These are phyloP conservation scores for Fusarium drepaniforme DNA, from an alignment of 2,329 filamentous ascomycete species.

Conservation along the genomic window DNA sequence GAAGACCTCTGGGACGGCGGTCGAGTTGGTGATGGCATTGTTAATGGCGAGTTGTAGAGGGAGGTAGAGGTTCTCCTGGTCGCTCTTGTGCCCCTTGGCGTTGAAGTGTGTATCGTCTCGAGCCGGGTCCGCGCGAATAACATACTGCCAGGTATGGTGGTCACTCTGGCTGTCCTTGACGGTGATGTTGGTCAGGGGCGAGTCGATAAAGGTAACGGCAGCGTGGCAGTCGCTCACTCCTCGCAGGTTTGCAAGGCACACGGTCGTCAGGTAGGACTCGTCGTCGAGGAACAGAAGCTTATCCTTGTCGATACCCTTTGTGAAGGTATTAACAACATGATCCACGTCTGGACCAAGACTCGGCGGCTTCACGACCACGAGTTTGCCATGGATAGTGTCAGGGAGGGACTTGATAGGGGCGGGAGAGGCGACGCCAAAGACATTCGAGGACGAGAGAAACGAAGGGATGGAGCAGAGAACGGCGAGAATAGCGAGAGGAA, in stretches of 20 bases:
- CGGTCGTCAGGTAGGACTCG: constrained; percentile 23
- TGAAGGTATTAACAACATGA: constrained; percentile 40
- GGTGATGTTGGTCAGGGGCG: constrained; percentile 36
- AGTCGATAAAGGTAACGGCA: constrained; percentile 46
- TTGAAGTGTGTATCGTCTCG: constrained; percentile 57
- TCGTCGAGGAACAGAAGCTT: constrained; percentile 30
- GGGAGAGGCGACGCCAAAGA: constrained; percentile 31
- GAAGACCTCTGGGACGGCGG: constrained; percentile 30
- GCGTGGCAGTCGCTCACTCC: constrained; percentile 48
- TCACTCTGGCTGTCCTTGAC: constrained; percentile 4
- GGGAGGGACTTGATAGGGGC: constrained; percentile 35
- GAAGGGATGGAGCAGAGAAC: constrained; percentile 45
- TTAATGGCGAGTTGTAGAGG: constrained; percentile 48
- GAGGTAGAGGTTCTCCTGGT: constrained; percentile 39
- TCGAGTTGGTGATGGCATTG: constrained; percentile 46
- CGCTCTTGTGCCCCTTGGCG: constrained; percentile 54
- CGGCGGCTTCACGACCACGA: constrained; percentile 41
- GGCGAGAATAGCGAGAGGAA: constrained; percentile 47
- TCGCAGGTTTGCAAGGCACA: constrained; percentile 42
- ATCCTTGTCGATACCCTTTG: constrained; percentile 28
- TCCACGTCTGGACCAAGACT: constrained; percentile 42
- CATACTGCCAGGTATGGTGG: constrained; percentile 46
- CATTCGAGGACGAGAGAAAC: constrained; percentile 29
- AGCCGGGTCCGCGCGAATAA: constrained; percentile 40
- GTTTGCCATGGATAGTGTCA: constrained; percentile 36